A percentile compares a stretch with the other conserved stretches of the same genome.
These are phyloP conservation scores for Stagonosporopsis rhizophila DNA, from an alignment of 2,329 filamentous ascomycete genomes.

Conservation along the genomic window DNA sequence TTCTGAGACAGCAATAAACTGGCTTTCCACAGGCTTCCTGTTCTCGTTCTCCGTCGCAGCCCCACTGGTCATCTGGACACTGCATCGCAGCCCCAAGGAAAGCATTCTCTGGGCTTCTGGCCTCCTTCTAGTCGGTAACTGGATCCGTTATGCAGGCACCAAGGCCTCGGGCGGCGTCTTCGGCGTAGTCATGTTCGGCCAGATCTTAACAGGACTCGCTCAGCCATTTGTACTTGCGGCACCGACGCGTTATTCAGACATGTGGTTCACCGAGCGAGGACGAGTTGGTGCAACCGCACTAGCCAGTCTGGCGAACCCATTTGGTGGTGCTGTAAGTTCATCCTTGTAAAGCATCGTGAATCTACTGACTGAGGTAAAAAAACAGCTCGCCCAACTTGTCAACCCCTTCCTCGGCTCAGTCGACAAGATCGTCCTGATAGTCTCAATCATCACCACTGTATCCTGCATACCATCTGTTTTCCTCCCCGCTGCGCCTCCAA, in stretches of 20 bases:
- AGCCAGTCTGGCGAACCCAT: slow-evolving; percentile 83
- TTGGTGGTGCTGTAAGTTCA: slow-evolving; percentile 76
- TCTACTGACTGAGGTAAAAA: slow-evolving; percentile 10
- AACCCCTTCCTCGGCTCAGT: slow-evolving; percentile 79
- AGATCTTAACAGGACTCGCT: slow-evolving; percentile 85
- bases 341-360: background rate
- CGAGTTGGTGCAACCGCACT: slow-evolving; percentile 88
- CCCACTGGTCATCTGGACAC: slow-evolving; percentile 73
- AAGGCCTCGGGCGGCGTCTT: slow-evolving; percentile 67
- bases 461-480: slow-evolving; percentile 80
- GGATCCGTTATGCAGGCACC: slow-evolving; percentile 83
- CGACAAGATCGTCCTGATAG: slow-evolving; percentile 82
- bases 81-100: slow-evolving; percentile 80
- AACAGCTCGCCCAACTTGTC: slow-evolving; percentile 74
- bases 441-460: slow-evolving; percentile 79
- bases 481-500: slow-evolving; percentile 77
- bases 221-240: slow-evolving; percentile 93
- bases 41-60: slow-evolving; percentile 80
- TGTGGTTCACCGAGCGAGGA: slow-evolving; percentile 89
- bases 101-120: slow-evolving; percentile 77
- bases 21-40: slow-evolving; percentile 87
- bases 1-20: slow-evolving; percentile 81
- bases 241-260: slow-evolving; percentile 87
- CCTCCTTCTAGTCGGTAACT: slow-evolving; percentile 83
- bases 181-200: slow-evolving; percentile 84